These are phyloP conservation scores for Eutypa lata DNA, from an alignment of 2,329 filamentous ascomycete genomes.

Conservation along the genomic window DNA sequence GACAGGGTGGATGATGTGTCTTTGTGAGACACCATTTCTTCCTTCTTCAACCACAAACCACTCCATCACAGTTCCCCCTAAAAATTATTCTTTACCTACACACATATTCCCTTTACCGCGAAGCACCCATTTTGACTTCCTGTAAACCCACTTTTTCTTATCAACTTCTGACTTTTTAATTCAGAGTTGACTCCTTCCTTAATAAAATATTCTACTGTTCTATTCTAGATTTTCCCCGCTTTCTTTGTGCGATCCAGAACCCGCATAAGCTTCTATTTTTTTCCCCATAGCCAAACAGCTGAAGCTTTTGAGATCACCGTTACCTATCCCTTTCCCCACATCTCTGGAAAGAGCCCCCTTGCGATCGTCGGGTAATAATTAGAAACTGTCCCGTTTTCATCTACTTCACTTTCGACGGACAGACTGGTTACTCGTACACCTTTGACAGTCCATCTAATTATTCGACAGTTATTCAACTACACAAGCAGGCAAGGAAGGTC, in stretches of 20 bases:
- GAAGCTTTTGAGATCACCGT: background rate
- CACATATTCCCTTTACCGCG: no score
- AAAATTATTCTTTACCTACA: no score
- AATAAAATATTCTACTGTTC: background rate
- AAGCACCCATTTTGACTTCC: no score
- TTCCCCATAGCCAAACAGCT: background rate
- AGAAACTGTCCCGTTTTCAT: background rate
- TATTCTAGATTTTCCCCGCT: background rate
- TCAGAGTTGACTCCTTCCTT: no score
- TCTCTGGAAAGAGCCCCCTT: background rate
- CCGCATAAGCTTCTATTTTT: background rate
- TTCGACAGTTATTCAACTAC: background rate
- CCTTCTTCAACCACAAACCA: background rate
- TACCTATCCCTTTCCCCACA: background rate
- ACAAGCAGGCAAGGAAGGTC: background rate
- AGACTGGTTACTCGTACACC: no score
- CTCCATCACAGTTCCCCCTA: background rate
- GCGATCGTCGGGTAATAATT: no score
- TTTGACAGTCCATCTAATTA: background rate
- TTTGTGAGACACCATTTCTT: conserved; percentile 6
- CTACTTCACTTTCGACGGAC: background rate
- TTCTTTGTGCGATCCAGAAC: background rate
- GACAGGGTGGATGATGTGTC: background rate
- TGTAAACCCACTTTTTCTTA: no score
- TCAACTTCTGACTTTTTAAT: no score